phyloP scores from a whole-genome alignment of 306 rosid genomes.

The Corylus americana region DNA sequence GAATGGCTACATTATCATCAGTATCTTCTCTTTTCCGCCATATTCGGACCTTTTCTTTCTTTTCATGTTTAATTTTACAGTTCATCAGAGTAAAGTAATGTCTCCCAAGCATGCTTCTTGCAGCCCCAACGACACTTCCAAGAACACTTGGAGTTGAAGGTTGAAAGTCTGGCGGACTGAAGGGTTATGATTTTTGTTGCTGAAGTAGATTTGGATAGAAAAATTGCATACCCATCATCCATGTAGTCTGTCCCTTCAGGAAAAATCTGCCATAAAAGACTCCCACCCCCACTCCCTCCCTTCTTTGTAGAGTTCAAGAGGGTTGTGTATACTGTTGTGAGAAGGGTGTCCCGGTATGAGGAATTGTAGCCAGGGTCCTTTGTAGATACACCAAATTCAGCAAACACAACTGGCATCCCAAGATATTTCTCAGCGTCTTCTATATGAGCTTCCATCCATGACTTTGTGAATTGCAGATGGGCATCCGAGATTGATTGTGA shows the following conservation, averaged over 20 bases:
- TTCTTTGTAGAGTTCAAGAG: constrained; percentile 65
- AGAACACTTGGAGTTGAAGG: constrained; percentile 65
- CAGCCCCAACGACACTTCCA: constrained; percentile 82
- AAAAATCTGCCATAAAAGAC: constrained; percentile 84
- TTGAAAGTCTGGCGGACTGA: constrained; percentile 61
- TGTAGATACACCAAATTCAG: constrained; percentile 86
- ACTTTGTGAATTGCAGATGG: constrained; percentile 73
- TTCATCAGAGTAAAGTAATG: constrained; percentile 39
- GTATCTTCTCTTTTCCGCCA: neutral
- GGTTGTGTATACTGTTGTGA: constrained; percentile 54
- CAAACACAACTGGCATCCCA: constrained; percentile 79
- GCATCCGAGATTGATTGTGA: constrained; percentile 62
- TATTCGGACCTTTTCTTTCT: constrained; percentile 8
- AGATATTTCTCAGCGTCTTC: constrained; percentile 87
- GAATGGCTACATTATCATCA: too few relatives aligned
- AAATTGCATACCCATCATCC: constrained; percentile 89
- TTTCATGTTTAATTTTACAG: constrained; percentile 22
- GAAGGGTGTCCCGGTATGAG: constrained; percentile 54
- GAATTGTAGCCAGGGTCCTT: constrained; percentile 80
- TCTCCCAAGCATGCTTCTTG: constrained; percentile 41
- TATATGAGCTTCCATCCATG: constrained; percentile 95
- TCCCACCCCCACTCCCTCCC: constrained; percentile 89
- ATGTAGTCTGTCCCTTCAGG: constrained; percentile 86
- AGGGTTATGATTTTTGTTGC: constrained; percentile 56
- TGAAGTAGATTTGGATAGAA: constrained; percentile 64